Conservation (phyloP, 108 stramenopile species). For the Fistulifera pelliculosa region DNA sequence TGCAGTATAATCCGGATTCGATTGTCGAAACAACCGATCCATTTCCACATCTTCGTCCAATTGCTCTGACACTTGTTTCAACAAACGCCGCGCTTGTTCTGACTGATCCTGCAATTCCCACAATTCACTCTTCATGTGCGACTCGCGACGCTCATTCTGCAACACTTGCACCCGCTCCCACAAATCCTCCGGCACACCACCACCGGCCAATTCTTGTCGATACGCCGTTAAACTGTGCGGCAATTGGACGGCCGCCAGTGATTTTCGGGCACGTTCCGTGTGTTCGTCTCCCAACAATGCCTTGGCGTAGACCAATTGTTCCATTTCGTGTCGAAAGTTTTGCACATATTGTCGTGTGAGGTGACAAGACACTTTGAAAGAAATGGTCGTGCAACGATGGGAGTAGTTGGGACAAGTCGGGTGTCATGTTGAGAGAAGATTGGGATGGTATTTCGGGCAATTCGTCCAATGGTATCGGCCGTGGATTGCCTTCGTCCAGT, state of each 20-base stretch:
- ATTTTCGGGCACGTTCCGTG: constrained; percentile 23
- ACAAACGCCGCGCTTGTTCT: constrained; percentile 26
- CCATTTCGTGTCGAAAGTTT: constrained; percentile 24
- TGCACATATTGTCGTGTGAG: constrained; percentile 17
- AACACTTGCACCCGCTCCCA: constrained; percentile 35
- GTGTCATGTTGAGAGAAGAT: constrained; percentile 14
- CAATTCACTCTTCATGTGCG: constrained; percentile 15
- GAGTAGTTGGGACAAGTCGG: neutral
- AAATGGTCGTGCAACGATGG: constrained; percentile 5
- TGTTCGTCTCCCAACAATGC: constrained; percentile 17
- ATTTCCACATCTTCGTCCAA: constrained; percentile 34
- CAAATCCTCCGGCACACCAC: constrained; percentile 34
- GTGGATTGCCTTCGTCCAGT: neutral
- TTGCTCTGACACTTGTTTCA: constrained; percentile 16
- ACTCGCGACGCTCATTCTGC: constrained; percentile 16
- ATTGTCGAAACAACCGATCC: constrained; percentile 29
- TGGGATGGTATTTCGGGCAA: constrained; percentile 31
- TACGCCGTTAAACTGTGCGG: constrained; percentile 47
- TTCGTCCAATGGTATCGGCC: constrained; percentile 12
- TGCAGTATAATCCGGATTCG: constrained; percentile 12
- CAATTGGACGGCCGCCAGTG: constrained; percentile 28
- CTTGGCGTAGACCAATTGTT: constrained; percentile 16
- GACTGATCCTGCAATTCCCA: constrained; percentile 45
- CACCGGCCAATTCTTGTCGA: constrained; percentile 22
- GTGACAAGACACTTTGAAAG: constrained; percentile 10